Evolutionary conservation across 73 alveolate species (phyloP), one percentile per base, ranked within the genome.

Genomic region (Urostyla sp.): DNA sequence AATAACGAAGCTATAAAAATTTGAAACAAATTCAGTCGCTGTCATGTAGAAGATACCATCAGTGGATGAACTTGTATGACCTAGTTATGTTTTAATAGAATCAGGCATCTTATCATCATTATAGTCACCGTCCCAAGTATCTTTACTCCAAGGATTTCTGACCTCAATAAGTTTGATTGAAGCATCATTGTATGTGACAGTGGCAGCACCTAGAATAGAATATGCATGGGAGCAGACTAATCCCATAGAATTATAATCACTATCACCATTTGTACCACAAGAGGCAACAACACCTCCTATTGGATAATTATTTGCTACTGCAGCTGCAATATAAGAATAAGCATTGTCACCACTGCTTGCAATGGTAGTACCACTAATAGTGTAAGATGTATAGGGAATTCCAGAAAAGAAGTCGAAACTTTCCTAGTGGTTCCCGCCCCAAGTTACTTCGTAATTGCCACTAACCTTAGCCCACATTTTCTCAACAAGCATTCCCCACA

Each of bases 391-490:
- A 27, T 40, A 20, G 27, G 37, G 72, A 5, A 26, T 27, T 8
- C 27, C 27, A 55, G 72, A 13, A 7, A 55, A 4, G 72, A 55
- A 55, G 4, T 23, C 18, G 11, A 55, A 8, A 46, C 37, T 23
- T 27, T 55, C 72, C 13, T 11, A 11, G 7, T 18, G 30, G 15
- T 4, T 4, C 8, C 72, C 72, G 16, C 37, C 37, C n/a, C 45
- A 75, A 86, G 80, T 50, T 53, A 69, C 48, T 56, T 95, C 97
- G 79, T 93, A 95, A 61, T 85, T 80, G 3, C 99, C 99, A 90
- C 84, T 87, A 3, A 84, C 89, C 58, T 95, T 95, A 0, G 99
- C 99, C 97, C 97, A 95, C 7, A 97, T 97, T 81, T 95, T 95
- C 87, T 95, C 98, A 28, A 95, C 54, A 20, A 95, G 93, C 31